Percentiles rank a stretch among this genome's conserved stretches.
Conservation (phyloP, 345 rosid species). For the Reutealis trisperma region DNA sequence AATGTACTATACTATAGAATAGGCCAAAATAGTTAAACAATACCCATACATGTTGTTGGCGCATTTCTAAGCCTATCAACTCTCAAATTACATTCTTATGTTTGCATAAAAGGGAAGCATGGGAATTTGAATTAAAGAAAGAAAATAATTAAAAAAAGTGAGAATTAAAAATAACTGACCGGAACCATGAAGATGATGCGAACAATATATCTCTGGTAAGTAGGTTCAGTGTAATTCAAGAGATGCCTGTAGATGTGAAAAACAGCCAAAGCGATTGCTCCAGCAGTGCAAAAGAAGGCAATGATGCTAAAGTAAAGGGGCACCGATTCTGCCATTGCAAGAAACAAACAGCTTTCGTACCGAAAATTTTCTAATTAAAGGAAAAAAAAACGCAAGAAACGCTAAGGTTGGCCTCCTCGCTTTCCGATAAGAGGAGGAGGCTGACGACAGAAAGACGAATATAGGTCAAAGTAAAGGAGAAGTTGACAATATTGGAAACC, state of each 20-base stretch:
- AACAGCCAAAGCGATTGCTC: slow-evolving; percentile 72
- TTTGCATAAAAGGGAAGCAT: not conserved
- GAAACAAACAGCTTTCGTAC: not conserved
- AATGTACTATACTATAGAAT: not conserved
- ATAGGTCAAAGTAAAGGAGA: not conserved
- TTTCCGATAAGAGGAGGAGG: not conserved
- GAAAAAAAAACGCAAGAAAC: not conserved
- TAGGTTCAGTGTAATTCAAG: slow-evolving; percentile 88
- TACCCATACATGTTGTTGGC: too few relatives aligned
- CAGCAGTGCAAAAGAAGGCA: slow-evolving; percentile 70
- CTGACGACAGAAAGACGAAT: not conserved
- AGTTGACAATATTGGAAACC: slow-evolving; percentile 27
- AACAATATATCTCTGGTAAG: slow-evolving; percentile 90
- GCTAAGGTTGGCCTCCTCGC: slow-evolving; percentile 9
- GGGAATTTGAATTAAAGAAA: not conserved
- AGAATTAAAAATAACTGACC: slow-evolving; percentile 41
- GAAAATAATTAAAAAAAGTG: not conserved
- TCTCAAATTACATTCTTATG: not conserved
- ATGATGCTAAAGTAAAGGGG: slow-evolving; percentile 50
- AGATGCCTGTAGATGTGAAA: slow-evolving; percentile 86
- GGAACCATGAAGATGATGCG: slow-evolving; percentile 98
- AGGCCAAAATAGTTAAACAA: not conserved
- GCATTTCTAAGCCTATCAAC: not conserved
- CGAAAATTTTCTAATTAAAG: not conserved
- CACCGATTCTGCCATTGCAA: slow-evolving; percentile 56